Evolutionary conservation across 768 basidiomycete species (phyloP), one percentile per base, ranked within the genome.

Genomic region (Macrolepiota dolichaula): DNA sequence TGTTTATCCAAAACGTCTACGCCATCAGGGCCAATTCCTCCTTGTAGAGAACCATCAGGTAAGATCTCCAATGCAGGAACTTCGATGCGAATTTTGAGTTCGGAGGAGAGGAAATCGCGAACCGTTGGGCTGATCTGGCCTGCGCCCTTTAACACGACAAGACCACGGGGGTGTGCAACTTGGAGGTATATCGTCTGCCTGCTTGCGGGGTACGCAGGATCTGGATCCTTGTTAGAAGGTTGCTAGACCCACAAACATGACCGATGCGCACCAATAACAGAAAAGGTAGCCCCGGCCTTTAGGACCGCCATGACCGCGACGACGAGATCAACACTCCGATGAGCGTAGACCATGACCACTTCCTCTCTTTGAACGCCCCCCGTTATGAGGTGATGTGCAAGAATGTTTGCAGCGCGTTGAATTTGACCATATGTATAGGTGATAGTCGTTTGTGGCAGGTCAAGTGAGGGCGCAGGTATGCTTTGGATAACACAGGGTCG

Each of bases 301-400:
- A 98, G 81, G 37, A 96, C 87, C 24, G 93, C 97, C 89, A 99
- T 92, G 7, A 98, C 94, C 4, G 96, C 96, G 2, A 98, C 91
- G 1, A 97, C 92, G 55, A 99, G 87, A 72, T 99, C 96, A 51
- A 98, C 95, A 66, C 92, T 94, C 36, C 97, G 85, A 68, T 97
- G 88, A 1, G 96, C 96, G 69, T 98, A 99, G 19, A 99, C 90
- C 89, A 96, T 98, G 56, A 98, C 94, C 19, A 98, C 94, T 64
- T 99, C 97, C 69, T 96, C 96, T 36, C 93, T 80, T 72, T 95
- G 82, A 3, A 99, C 77, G 5, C 97, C 97, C 13, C 85, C 85
- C 65, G 87, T 85, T 42, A 98, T 77, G 62, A 99, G 83, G 67
- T 96, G 86, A 69, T 98, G 96, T 0, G 96, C 89, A 11, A 99